Percentiles rank a stretch among this genome's conserved stretches.
Evolutionary conservation across 176 grass and related monocot genomes (phyloP).

Genomic region (Echinochloa phyllopogon): DNA sequence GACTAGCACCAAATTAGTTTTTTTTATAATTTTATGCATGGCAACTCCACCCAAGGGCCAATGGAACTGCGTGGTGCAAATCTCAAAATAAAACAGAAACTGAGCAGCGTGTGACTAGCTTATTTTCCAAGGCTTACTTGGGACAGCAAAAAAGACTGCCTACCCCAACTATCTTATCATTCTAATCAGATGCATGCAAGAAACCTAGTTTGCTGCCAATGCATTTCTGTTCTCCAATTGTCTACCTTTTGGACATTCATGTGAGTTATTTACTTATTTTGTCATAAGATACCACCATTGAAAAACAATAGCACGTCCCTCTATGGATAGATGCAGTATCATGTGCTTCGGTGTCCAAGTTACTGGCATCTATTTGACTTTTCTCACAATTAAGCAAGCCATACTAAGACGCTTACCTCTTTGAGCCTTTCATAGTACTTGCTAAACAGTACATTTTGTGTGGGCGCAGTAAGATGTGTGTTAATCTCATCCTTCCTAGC

Average conservation of each 20-base stretch:
- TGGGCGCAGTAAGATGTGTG: conserved; percentile 57
- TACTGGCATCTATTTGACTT: neutral
- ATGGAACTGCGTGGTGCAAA: neutral
- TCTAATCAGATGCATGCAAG: neutral
- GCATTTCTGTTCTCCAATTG: neutral
- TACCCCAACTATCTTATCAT: neutral
- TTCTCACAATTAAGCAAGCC: neutral
- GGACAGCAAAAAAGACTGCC: neutral
- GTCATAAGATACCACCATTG: neutral
- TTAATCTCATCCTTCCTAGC: conserved; percentile 93
- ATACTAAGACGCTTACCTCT: conserved; percentile 51
- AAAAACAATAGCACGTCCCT: neutral
- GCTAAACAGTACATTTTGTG: conserved; percentile 52
- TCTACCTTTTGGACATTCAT: neutral
- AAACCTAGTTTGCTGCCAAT: neutral
- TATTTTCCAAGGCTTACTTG: neutral
- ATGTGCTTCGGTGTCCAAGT: neutral
- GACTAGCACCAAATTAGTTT: neutral
- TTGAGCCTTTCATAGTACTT: conserved; percentile 91
- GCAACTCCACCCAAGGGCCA: neutral
- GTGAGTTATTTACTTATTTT: neutral
- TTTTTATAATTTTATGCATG: conserved; percentile 26
- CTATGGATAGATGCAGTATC: neutral
- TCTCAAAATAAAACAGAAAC: neutral
- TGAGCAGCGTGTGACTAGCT: neutral